phyloP scores from a whole-genome alignment of 106 monocot genomes.

The Narthecium ossifragum region DNA sequence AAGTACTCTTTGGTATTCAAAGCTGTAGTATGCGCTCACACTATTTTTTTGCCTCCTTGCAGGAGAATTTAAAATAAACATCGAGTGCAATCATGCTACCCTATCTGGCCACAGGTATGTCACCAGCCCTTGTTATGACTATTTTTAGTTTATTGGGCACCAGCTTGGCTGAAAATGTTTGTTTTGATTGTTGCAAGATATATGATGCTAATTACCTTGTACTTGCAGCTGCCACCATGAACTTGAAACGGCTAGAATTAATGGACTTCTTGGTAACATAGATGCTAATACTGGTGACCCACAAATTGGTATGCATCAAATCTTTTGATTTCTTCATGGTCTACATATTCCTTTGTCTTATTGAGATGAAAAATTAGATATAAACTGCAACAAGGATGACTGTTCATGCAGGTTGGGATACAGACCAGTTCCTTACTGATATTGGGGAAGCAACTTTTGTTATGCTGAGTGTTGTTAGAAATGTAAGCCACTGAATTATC shows the following conservation, averaged over 20 bases:
- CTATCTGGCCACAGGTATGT: conserved; percentile 86
- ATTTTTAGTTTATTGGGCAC: too few species aligned
- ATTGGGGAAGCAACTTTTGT: conserved; percentile 88
- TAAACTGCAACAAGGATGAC: background rate
- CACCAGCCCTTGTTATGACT: too few species aligned
- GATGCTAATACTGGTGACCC: conserved; percentile 99
- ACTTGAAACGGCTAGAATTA: conserved; percentile 97
- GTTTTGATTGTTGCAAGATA: too few species aligned
- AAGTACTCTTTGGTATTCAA: too few species aligned
- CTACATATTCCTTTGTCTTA: background rate
- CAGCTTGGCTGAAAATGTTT: too few species aligned
- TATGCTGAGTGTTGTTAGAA: conserved; percentile 89
- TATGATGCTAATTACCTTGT: too few species aligned
- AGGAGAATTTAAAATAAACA: conserved; percentile 95
- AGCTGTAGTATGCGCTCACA: too few species aligned
- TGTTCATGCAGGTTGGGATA: conserved; percentile 78
- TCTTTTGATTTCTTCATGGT: background rate
- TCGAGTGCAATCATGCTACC: conserved; percentile 98
- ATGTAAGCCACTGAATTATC: conserved; percentile 79
- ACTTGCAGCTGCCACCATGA: conserved; percentile 84
- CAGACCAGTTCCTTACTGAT: conserved; percentile 92
- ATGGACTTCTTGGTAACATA: conserved; percentile 89
- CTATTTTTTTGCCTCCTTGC: conserved; percentile 15
- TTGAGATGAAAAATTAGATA: background rate
- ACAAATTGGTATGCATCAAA: conserved; percentile 90